A percentile compares a stretch with the other conserved stretches of the same genome.
Evolutionary conservation across 257 asterid genomes (phyloP).

Genomic region (Linderniella brevidens): DNA sequence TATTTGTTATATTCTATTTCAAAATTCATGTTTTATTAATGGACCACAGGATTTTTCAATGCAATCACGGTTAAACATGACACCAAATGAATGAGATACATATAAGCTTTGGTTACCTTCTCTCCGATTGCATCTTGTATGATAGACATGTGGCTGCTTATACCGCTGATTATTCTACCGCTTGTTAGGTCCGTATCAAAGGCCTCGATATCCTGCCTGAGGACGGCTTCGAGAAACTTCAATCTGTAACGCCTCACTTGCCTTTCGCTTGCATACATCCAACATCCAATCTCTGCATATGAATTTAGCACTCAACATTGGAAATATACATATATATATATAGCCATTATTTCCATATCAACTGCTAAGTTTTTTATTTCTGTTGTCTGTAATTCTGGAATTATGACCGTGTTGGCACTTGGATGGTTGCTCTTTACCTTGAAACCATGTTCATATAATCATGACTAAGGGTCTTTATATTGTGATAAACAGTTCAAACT

Average conservation of each 20-base stretch:
- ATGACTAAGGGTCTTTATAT: not conserved
- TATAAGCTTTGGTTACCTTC: slow-evolving; percentile 30
- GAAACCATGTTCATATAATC: too few relatives aligned
- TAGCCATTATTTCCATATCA: too few relatives aligned
- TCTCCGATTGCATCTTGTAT: slow-evolving; percentile 82
- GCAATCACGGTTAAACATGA: not conserved
- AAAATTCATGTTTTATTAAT: not conserved
- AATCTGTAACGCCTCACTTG: slow-evolving; percentile 56
- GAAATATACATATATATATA: too few relatives aligned
- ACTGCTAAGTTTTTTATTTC: too few relatives aligned
- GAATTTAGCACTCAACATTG: slow-evolving; percentile 1
- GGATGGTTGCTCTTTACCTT: too few relatives aligned
- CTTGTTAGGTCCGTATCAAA: slow-evolving; percentile 61
- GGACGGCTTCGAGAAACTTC: slow-evolving; percentile 35
- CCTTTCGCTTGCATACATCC: slow-evolving; percentile 80
- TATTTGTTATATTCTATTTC: too few relatives aligned
- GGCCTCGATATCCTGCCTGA: slow-evolving; percentile 60
- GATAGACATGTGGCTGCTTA: slow-evolving; percentile 52
- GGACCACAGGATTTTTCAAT: not conserved
- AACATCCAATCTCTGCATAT: slow-evolving; percentile 71
- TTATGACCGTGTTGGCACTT: too few relatives aligned
- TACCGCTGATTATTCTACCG: slow-evolving; percentile 53
- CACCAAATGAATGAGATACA: not conserved
- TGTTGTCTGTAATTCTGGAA: too few relatives aligned
- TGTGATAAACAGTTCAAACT: not conserved